A percentile compares a stretch with the other conserved stretches of the same genome.
Conservation (phyloP, 2,329 filamentous ascomycete genomes). For the Fusarium euwallaceae region DNA sequence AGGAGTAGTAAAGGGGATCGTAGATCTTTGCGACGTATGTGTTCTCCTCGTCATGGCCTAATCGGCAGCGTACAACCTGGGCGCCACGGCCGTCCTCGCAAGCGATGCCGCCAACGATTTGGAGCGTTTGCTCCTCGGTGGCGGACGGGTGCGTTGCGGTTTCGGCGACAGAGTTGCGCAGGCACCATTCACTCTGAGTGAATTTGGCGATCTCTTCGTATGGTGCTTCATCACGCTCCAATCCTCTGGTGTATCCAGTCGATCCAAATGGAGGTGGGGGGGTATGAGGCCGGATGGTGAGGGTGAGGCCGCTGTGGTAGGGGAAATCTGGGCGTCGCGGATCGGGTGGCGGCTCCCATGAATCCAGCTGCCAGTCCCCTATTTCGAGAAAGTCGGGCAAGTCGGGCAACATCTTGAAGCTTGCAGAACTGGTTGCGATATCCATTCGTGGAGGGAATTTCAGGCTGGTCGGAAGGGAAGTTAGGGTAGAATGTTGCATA, state of each 20-base stretch:
- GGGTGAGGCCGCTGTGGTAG: background rate
- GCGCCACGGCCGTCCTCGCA: conserved; percentile 15
- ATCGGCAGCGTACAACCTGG: conserved; percentile 22
- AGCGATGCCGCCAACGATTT: conserved; percentile 2
- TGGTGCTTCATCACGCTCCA: too few species aligned
- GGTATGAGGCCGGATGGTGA: background rate
- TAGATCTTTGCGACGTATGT: conserved; percentile 28
- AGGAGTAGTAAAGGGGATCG: conserved; percentile 24
- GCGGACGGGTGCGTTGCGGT: background rate
- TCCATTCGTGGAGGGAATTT: too few species aligned
- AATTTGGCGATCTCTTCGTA: background rate
- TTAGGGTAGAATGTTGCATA: too few species aligned
- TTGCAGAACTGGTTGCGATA: too few species aligned
- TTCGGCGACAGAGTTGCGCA: background rate
- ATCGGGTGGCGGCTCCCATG: background rate
- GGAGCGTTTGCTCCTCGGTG: background rate
- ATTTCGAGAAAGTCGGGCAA: too few species aligned
- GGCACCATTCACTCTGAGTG: conserved; percentile 14
- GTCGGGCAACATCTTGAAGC: too few species aligned
- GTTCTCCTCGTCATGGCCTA: too few species aligned
- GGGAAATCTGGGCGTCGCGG: background rate
- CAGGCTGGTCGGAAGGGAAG: too few species aligned
- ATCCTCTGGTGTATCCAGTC: background rate
- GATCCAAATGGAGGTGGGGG: background rate
- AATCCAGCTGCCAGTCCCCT: too few species aligned